Base-by-base conservation (phyloP, 441 rosid species). In the Populus tomentosa region DNA sequence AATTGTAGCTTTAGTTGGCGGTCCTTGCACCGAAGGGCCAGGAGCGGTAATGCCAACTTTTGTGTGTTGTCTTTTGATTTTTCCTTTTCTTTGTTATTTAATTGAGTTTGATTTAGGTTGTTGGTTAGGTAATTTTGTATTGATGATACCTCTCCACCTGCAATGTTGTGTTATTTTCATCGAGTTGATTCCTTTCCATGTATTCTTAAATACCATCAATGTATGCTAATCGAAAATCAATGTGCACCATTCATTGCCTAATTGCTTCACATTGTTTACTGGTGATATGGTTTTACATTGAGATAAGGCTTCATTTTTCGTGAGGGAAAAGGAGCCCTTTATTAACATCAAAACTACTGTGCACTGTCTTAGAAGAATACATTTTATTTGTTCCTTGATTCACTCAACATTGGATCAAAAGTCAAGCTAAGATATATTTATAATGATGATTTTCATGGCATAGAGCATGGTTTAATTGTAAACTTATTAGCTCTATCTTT, bases 1-100 rank as follows among this genome's bases (percentile, higher is more conserved):
- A 81, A 96, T 96, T 50, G 75, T 94, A 73, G 97, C 99, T 82
- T 86, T 95, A 84, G 94, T 95, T 72, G 97, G 99, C 72, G 99
- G 99, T 84, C 99, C 99, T 10, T 94, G 98, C 84, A 95, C 99
- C 0, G 98, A 95, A 82, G 99, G 99, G 35, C 99, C 99, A 3
- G 98, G 99, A 84, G 85, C 98, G 92, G 99, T 95, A 88, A 81
- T 85, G 1, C 28, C 32, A 30, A 30, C 32, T 30, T 30, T 30
- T 30, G 32, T 30, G 32, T n/a, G n/a, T 30, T 30, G 32, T 30
- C 32, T 30, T 30, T 30, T 30, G 32, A 30, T 30, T 30, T 30
- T 69, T 67, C 63, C 24, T 61, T 56, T 8, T 8, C 4, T 6
- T 0, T 56, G 23, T 13, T 33, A 21, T n/a, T 8, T 42, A 50